These are phyloP conservation scores for Sugiyamaella lignohabitans DNA, from an alignment of 805 yeast species.

Conservation along the genomic window DNA sequence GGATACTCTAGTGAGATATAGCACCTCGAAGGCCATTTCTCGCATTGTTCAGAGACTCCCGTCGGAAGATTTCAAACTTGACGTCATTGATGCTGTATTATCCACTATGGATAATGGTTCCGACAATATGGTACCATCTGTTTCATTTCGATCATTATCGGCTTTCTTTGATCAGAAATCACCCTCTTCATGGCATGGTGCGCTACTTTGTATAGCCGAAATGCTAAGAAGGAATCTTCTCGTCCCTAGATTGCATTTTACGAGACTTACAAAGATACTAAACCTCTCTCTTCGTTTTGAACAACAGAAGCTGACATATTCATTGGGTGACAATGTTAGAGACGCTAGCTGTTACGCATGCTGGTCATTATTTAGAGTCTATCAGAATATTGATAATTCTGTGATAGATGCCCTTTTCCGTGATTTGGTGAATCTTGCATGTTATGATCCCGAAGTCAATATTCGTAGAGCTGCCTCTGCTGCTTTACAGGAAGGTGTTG, in stretches of 20 bases:
- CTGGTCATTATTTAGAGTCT: slow-evolving; percentile 65
- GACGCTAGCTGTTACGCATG: slow-evolving; percentile 79
- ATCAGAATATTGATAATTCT: slow-evolving; percentile 20
- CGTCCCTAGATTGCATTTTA: slow-evolving; percentile 7
- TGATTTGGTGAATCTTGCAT: slow-evolving; percentile 45
- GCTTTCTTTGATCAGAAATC: slow-evolving; percentile 29
- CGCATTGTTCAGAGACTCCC: slow-evolving; percentile 34
- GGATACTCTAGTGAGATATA: slow-evolving; percentile 55
- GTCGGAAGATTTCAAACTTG: slow-evolving; percentile 26
- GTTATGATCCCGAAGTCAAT: slow-evolving; percentile 68
- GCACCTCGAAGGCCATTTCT: slow-evolving; percentile 60
- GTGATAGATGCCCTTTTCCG: slow-evolving; percentile 20
- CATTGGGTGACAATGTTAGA: slow-evolving; percentile 62
- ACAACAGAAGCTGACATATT: slow-evolving; percentile 44
- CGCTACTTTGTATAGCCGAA: slow-evolving; percentile 52
- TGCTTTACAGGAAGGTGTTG: slow-evolving; percentile 78
- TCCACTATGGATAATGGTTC: slow-evolving; percentile 16
- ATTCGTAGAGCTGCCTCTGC: slow-evolving; percentile 81
- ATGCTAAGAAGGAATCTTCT: slow-evolving; percentile 28
- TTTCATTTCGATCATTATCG: no score
- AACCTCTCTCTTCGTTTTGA: slow-evolving; percentile 49
- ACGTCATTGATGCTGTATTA: slow-evolving; percentile 30
- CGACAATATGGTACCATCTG: background rate
- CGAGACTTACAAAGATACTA: slow-evolving; percentile 30
- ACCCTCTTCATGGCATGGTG: slow-evolving; percentile 49